Base-by-base conservation (phyloP, 2,329 filamentous ascomycete genomes). In the Diaporthe citrichinensis region DNA sequence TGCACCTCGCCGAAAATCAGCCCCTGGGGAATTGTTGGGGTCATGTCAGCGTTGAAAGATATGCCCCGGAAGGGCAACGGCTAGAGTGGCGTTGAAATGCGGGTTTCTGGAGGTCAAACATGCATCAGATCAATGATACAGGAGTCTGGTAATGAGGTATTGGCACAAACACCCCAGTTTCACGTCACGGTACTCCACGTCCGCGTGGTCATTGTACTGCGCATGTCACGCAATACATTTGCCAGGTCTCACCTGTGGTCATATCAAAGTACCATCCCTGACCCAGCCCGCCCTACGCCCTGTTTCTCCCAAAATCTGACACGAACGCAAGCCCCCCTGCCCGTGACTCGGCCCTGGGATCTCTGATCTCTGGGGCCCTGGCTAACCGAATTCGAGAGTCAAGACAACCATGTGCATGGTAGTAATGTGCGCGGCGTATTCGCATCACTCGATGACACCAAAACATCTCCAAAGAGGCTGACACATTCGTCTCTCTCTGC, bases 201-300 rank as follows among this genome's bases (percentile, higher is more conserved):
- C 25, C 17, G 34, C 34, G 14, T 39, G 34, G 46, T 28, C 65
- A 69, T 55, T 69, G 46, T 41, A 55, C 65, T 41, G n/a, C 15
- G 4, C 12, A 41, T 41, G 65, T 55, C 65, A 69, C 65, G n/a
- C 49, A 69, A 55, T 41, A 53, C 34, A 55, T 55, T 9, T 69
- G 65, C 65, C 49, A 28, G 65, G 65, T 69, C 65, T 69, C 46
- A 53, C 34, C n/a, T 23, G 15, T 20, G 9, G 34, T 69, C 65
- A 69, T 55, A 28, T 69, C 65, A 55, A 31, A 73, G 71, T 73
- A 73, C 61, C 49, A 31, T 36, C 71, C 46, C 49, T 65, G 71
- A 65, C 71, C 58, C 34, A 55, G 71, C 59, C 17, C n/a, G 58
- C 58, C 58, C 34, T 65, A 65, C 51, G 46, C 58, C 25, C 55